A percentile compares a stretch with the other conserved stretches of the same genome.
These are phyloP conservation scores for Phialocephala subalpina DNA, from an alignment of 2,329 filamentous ascomycete species.

Conservation along the genomic window DNA sequence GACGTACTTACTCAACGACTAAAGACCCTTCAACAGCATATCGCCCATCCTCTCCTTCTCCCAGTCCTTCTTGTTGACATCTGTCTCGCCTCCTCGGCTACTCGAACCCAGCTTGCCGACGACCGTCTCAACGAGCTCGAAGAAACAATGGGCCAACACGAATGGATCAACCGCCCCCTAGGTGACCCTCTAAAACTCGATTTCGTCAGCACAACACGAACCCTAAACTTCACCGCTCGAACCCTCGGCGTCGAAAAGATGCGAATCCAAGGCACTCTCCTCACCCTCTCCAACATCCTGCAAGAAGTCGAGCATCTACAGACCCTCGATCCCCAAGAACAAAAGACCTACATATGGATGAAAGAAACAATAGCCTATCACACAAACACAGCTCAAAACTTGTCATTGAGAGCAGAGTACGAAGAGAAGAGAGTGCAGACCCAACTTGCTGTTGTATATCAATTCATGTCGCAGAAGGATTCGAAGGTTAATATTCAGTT, in stretches of 20 bases:
- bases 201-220: constrained; percentile 19
- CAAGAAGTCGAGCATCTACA: not conserved
- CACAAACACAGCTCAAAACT: constrained; percentile 18
- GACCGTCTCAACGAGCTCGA: constrained; percentile 15
- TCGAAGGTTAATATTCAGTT: constrained; percentile 21
- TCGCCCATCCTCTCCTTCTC: constrained; percentile 13
- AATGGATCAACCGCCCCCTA: constrained; percentile 16
- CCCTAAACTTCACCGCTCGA: constrained; percentile 4
- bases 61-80: not conserved
- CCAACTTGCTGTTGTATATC: constrained; percentile 26
- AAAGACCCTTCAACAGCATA: not conserved
- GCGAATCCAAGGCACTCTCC: not conserved
- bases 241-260: constrained; percentile 7
- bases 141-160: constrained; percentile 24
- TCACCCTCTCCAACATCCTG: not conserved
- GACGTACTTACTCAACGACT: not conserved
- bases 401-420: constrained; percentile 18
- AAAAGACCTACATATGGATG: not conserved
- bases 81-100: not conserved
- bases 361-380: constrained; percentile 20
- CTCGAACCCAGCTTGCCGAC: not conserved
- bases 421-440: constrained; percentile 24
- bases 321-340: not conserved
- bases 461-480: constrained; percentile 25
- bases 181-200: constrained; percentile 22